Base-by-base conservation (phyloP, 2,329 filamentous ascomycete species). In the Colletotrichum navitas region DNA sequence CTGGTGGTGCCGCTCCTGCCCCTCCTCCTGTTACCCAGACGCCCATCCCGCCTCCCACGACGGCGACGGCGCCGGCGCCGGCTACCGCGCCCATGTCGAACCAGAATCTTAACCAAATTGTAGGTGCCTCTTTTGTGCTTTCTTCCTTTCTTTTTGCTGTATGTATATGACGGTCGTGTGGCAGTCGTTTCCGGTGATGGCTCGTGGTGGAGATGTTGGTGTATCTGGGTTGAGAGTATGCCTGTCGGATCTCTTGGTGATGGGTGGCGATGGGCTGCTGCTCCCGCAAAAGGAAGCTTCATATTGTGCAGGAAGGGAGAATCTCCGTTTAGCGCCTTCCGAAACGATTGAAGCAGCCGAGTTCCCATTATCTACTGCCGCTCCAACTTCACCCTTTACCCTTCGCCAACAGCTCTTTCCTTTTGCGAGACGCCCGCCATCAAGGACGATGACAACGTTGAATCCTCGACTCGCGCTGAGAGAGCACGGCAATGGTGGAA, bases 101-200 rank as follows among this genome's bases (percentile, higher is more conserved):
- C 74, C 94, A 97, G 77, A 97, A 98, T 79, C 82, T 98, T 1
- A 98, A 98, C 77, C 94, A 97, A 76, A 98, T 98, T 82, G 95
- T 98, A 88, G 88, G 95, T 85, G 39, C 16, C 56, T 62, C 51
- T 18, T 45, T 59, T 70, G 32, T 68, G 49, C 32, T 62, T 39
- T 52, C 26, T 34, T 34, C 10, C 8, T 34, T 34, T 36, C 10
- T 10, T 36, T 36, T 36, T 36, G 34, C 39, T 60, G 10, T 18
- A 2, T 51, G 2, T 11, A 45, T n/a, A 2, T 51, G 21, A 8
- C 21, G 21, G n/a, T 11, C 26, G 12, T 45, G 5, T 8, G 43
- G 64, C 43, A 47, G 29, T 21, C 32, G 11, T 21, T n/a, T 39
- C 12, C 39, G 32, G 54, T 21, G n/a, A 39, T 39, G 54, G 16